These are phyloP conservation scores for Aspergillus heteromorphus DNA, from an alignment of 495 filamentous ascomycete genomes.

Conservation along the genomic window DNA sequence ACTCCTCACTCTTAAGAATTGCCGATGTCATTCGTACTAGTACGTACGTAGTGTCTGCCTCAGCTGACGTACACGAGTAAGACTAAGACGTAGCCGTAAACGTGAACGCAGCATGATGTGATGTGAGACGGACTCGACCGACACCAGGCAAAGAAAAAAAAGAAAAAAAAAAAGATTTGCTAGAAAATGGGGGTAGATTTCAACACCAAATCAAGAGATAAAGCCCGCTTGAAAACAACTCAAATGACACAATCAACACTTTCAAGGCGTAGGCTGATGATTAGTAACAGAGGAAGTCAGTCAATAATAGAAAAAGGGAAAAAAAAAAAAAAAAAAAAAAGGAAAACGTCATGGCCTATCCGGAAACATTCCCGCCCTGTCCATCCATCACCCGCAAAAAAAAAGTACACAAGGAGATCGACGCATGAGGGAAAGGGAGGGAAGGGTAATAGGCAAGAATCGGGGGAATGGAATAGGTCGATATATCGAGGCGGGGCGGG, in stretches of 20 bases:
- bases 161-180: conserved; percentile 12
- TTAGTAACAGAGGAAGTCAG: conserved; percentile 29
- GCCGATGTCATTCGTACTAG: conserved; percentile 10
- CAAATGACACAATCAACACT: conserved; percentile 25
- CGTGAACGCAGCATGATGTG: too few relatives aligned
- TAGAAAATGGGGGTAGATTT: conserved; percentile 18
- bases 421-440: conserved; percentile 24
- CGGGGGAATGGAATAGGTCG: conserved; percentile 9
- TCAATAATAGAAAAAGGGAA: conserved; percentile 27
- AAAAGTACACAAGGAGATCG: conserved; percentile 37
- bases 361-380: conserved; percentile 29
- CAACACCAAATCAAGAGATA: conserved; percentile 18
- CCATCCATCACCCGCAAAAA: conserved; percentile 28
- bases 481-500: conserved; percentile 10
- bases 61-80: not conserved
- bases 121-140: not conserved
- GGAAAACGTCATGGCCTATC: conserved; percentile 33
- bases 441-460: conserved; percentile 20
- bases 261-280: conserved; percentile 21
- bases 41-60: too few relatives aligned
- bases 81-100: too few relatives aligned
- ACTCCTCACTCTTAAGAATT: too few relatives aligned
- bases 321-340: conserved; percentile 17
- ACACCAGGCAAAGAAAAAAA: conserved; percentile 5
- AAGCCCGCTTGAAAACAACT: conserved; percentile 21